A percentile compares a stretch with the other conserved stretches of the same genome.
Conservation (phyloP, 2,329 filamentous ascomycete species). For the Tolypocladium sp. region DNA sequence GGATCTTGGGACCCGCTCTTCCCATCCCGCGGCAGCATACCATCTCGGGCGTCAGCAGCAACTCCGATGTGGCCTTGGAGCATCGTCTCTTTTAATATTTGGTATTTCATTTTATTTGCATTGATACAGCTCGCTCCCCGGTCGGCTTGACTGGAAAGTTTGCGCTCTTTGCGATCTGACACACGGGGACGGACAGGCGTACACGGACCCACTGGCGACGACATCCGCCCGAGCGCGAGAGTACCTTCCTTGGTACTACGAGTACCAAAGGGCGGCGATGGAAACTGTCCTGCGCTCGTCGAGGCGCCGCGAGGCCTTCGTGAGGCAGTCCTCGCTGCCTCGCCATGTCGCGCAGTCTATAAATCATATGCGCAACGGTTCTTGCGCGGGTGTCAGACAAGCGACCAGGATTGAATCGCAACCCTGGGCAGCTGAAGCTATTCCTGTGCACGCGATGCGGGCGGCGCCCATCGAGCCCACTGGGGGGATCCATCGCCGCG, state of each 20-base stretch:
- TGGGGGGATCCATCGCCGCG: background rate
- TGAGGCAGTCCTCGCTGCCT: background rate
- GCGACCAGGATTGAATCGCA: background rate
- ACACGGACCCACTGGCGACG: background rate
- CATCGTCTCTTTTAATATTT: background rate
- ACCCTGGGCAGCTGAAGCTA: background rate
- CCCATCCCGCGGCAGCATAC: background rate
- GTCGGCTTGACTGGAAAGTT: background rate
- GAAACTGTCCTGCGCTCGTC: background rate
- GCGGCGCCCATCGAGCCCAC: background rate
- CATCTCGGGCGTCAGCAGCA: background rate
- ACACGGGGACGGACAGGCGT: background rate
- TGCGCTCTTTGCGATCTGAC: background rate
- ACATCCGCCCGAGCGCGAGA: background rate
- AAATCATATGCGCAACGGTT: background rate
- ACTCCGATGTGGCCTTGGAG: background rate
- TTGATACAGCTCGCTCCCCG: background rate
- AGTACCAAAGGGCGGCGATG: background rate
- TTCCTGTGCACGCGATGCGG: background rate
- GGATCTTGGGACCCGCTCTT: constrained; percentile 14
- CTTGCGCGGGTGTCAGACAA: background rate
- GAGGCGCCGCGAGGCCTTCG: background rate
- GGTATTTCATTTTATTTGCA: background rate
- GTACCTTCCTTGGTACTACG: background rate
- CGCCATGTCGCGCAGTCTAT: background rate